Evolutionary conservation across 305 asterid genomes (phyloP), one percentile per base, ranked within the genome.

Genomic region (Fraxinus latifolia): DNA sequence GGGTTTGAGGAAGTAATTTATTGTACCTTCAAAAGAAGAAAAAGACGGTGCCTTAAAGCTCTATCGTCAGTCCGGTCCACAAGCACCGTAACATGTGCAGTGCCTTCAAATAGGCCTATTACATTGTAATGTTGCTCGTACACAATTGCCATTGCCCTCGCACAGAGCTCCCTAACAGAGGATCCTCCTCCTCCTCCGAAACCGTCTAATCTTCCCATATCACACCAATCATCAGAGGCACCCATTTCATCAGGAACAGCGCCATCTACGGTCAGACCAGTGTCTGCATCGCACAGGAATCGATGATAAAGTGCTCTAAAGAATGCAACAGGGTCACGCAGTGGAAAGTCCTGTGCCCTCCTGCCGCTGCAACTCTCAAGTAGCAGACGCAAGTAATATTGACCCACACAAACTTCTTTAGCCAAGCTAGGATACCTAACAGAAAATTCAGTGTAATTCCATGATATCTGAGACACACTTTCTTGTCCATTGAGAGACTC

Each of bases 181-280:
- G 94, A 94, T 77, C 98, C 98, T 70, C 99, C 99, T 33, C 97
- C 98, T 72, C 99, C 99, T 78, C 99, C 99, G 85, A 96, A 96
- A 84, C 99, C 99, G 90, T 96, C 99, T 83, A 96, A 89, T 79
- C 98, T 91, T 82, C 96, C 98, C 96, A 94, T 90, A 91, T 96
- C 98, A 87, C 99, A 96, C 99, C 99, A 96, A 89, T 96, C 97
- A 87, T 93, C 98, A 77, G 98, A 91, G 68, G 98, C 91, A n/a
- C 99, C 99, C 96, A 96, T 90, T 86, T 96, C 97, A 91, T 96
- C 99, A 77, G 98, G 98, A 83, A 96, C 86, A 71, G 97, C 94
- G n/a, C 99, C 99, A 89, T 93, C 98, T 42, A 95, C 97, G 31
- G 99, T 95, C 82, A 94, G 91, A 76, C 99, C 99, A 76, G 94